Evolutionary conservation across 495 filamentous ascomycete species (phyloP), one percentile per base, ranked within the genome.

Genomic region (Penicillium argentinense): DNA sequence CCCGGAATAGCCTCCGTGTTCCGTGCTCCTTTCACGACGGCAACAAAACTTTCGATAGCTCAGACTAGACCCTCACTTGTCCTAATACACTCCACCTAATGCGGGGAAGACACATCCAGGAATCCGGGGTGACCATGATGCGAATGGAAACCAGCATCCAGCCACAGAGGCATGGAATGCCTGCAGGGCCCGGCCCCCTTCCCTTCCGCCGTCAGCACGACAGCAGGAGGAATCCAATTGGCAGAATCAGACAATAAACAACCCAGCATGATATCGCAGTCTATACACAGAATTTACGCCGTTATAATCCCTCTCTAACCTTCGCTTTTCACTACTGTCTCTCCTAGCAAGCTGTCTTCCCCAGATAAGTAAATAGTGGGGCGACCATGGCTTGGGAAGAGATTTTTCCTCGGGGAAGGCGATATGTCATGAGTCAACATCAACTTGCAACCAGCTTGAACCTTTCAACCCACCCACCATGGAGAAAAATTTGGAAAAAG

Each of bases 401-500:
- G n/a, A n/a, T n/a, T n/a, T n/a, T n/a, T n/a, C 28, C 17, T 36
- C 33, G 14, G 14, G 9, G 17, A 18, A 18, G 33, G 33, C 17
- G 17, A 36, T 36, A 19, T 18, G n/a, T n/a, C n/a, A n/a, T n/a
- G n/a, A n/a, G n/a, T 36, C 33, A 36, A 9, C 33, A 36, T 36
- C 16, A 19, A 18, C 33, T 7, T 36, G 9, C 33, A 36, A 36
- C 33, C 0, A 21, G 4, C 33, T n/a, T n/a, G n/a, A n/a, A 26
- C 17, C 6, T 21, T 36, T 5, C 8, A 36, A 8, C 22, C 21
- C 19, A 5, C 2, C 40, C 8, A 42, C 45, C 3, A 39, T 51
- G 48, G 48, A 51, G 17, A 36, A 57, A 57, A 42, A 51, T 2
- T 30, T 51, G 48, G 48, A 51, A 11, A 36, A 57, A 57, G 39